Conservation (phyloP, 108 stramenopile species). For the Poteriospumella lacustris region DNA sequence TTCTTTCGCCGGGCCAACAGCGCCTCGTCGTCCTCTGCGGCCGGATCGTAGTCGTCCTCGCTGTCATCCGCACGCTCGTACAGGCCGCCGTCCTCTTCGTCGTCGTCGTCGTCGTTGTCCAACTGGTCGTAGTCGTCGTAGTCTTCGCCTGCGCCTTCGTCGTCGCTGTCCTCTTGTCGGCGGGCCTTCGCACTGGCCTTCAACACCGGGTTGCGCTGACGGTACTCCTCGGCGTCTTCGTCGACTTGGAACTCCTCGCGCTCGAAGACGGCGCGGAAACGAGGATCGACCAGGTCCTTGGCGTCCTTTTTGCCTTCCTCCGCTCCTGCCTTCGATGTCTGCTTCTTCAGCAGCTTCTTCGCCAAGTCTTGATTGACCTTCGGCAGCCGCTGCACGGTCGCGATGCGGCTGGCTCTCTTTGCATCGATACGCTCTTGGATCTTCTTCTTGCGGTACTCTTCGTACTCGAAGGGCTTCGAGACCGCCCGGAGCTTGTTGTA, state of each 20-base stretch:
- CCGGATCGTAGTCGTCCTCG: constrained; percentile 30
- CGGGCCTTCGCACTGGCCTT: constrained; percentile 74
- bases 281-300: constrained; percentile 78
- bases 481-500: constrained; percentile 85
- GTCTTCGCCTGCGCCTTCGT: constrained; percentile 42
- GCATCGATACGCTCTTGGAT: constrained; percentile 62
- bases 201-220: constrained; percentile 74
- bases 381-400: constrained; percentile 32
- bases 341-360: constrained; percentile 62
- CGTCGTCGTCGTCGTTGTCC: neutral
- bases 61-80: constrained; percentile 37
- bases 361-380: constrained; percentile 80
- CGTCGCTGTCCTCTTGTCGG: constrained; percentile 54
- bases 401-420: constrained; percentile 27
- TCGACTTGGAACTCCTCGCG: constrained; percentile 91
- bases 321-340: constrained; percentile 54
- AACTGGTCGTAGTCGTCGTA: constrained; percentile 33
- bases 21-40: neutral
- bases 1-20: neutral
- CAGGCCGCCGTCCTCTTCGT: neutral
- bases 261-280: constrained; percentile 83
- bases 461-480: constrained; percentile 91
- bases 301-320: constrained; percentile 49
- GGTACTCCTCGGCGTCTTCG: constrained; percentile 83
- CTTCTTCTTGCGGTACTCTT: constrained; percentile 85